Conservation (phyloP, 2,329 filamentous ascomycete species). For the Zymoseptoria brevis region DNA sequence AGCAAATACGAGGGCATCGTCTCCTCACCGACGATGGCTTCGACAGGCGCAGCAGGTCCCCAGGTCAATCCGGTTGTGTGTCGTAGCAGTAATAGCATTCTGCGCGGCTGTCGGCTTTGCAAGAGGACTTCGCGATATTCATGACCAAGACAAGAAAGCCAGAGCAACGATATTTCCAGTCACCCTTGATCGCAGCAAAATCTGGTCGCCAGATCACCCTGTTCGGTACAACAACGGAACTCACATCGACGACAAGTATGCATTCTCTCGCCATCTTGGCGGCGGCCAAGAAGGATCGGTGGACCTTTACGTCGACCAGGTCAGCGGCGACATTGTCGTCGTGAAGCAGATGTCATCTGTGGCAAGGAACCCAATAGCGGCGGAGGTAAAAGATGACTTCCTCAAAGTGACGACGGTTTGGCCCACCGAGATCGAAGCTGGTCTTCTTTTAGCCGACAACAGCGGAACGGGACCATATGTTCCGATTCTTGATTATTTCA, state of each 20-base stretch:
- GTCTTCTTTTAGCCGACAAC: conserved; percentile 1
- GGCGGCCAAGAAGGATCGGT: conserved; percentile 13
- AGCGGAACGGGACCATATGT: conserved; percentile 2
- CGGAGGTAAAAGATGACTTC: conserved; percentile 1
- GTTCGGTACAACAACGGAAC: conserved; percentile 1
- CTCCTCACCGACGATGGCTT: not conserved
- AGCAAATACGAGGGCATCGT: not conserved
- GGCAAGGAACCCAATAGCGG: conserved; percentile 4
- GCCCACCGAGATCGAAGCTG: conserved; percentile 18
- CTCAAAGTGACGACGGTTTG: conserved; percentile 7
- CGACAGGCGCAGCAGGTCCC: not conserved
- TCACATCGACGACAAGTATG: conserved; percentile 12
- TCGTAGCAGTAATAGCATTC: not conserved
- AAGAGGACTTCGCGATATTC: conserved; percentile 6
- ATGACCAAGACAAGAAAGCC: conserved; percentile 11
- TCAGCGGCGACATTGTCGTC: conserved; percentile 7
- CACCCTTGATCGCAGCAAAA: too few species aligned
- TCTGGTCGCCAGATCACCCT: conserved; percentile 3
- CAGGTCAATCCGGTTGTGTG: not conserved
- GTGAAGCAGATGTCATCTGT: conserved; percentile 9
- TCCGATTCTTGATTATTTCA: conserved; percentile 14
- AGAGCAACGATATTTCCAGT: conserved; percentile 9
- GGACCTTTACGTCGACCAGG: conserved; percentile 9
- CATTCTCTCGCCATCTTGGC: conserved; percentile 8
- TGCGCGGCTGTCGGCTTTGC: conserved; percentile 5